Percentiles rank a stretch among this genome's conserved stretches.
Conservation (phyloP, 176 grass and related monocot species). For the Oryza coarctata region DNA sequence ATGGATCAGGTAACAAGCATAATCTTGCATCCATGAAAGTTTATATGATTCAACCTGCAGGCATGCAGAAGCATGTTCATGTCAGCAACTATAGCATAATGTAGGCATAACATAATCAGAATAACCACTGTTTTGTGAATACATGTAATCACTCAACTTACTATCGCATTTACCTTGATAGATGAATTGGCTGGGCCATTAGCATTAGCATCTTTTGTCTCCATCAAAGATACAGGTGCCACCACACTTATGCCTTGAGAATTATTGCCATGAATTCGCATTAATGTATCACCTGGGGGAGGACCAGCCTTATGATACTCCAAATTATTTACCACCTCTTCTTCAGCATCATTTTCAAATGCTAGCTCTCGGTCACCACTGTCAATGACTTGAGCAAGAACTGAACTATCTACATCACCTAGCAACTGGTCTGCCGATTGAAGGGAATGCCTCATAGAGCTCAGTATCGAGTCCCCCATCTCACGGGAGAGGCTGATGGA, state of each 20-base stretch:
- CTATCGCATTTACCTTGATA: conserved; percentile 32
- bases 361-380: conserved; percentile 58
- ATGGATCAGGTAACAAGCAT: conserved; percentile 77
- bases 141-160: conserved; percentile 5
- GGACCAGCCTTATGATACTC: conserved; percentile 36
- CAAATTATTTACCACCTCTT: conserved; percentile 11
- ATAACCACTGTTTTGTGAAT: conserved; percentile 1
- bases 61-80: conserved; percentile 15
- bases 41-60: conserved; percentile 67
- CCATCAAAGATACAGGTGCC: conserved; percentile 3
- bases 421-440: conserved; percentile 59
- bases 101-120: background rate
- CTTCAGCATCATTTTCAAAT: conserved; percentile 38
- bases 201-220: conserved; percentile 32
- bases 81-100: conserved; percentile 15
- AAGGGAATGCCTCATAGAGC: conserved; percentile 78
- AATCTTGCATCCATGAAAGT: conserved; percentile 57
- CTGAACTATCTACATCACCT: conserved; percentile 53
- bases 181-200: conserved; percentile 16
- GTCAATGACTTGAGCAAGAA: conserved; percentile 67
- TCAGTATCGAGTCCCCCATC: conserved; percentile 59
- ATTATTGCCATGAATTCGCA: conserved; percentile 24
- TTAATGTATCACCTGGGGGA: conserved; percentile 38
- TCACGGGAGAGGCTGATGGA: conserved; percentile 63
- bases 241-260: conserved; percentile 8